These are phyloP conservation scores for Penicillium oxalicum DNA, from an alignment of 2,329 filamentous ascomycete species.

Conservation along the genomic window DNA sequence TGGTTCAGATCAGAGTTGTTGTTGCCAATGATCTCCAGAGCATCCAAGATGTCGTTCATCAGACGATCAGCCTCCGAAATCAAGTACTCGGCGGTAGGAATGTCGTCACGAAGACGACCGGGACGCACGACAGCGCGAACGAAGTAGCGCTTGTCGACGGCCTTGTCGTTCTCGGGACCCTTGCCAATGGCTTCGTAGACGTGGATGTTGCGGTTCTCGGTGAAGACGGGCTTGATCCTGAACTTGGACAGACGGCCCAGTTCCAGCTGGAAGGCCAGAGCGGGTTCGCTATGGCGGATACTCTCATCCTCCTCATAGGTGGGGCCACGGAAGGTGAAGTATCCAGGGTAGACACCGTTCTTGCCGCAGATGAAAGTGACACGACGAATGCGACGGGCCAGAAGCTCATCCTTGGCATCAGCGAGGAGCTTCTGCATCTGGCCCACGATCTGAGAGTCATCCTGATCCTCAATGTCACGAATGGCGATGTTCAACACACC, in stretches of 20 bases:
- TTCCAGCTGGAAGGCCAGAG: conserved; percentile 97
- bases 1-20: conserved; percentile 99
- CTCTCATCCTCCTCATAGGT: conserved; percentile 84
- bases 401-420: conserved; percentile 75
- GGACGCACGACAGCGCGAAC: conserved; percentile 92
- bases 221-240: conserved; percentile 96
- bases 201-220: conserved; percentile 98
- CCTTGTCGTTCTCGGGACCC: conserved; percentile 76
- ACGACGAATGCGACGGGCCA: conserved; percentile 74
- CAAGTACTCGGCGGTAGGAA: conserved; percentile 96
- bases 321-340: conserved; percentile 97
- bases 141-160: conserved; percentile 80
- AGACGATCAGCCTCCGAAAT: conserved; percentile 94
- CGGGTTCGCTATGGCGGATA: conserved; percentile 95
- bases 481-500: conserved; percentile 91
- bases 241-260: conserved; percentile 91
- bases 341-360: conserved; percentile 89
- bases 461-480: conserved; percentile 74
- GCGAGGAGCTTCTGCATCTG: conserved; percentile 72
- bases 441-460: conserved; percentile 72
- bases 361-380: conserved; percentile 95
- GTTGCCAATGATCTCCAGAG: conserved; percentile 96
- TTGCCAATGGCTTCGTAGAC: conserved; percentile 97
- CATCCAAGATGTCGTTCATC: conserved; percentile 96
- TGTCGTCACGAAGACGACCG: conserved; percentile 90